These are phyloP conservation scores for Rhynchosporium secalis DNA, from an alignment of 2,329 filamentous ascomycete species.

Conservation along the genomic window DNA sequence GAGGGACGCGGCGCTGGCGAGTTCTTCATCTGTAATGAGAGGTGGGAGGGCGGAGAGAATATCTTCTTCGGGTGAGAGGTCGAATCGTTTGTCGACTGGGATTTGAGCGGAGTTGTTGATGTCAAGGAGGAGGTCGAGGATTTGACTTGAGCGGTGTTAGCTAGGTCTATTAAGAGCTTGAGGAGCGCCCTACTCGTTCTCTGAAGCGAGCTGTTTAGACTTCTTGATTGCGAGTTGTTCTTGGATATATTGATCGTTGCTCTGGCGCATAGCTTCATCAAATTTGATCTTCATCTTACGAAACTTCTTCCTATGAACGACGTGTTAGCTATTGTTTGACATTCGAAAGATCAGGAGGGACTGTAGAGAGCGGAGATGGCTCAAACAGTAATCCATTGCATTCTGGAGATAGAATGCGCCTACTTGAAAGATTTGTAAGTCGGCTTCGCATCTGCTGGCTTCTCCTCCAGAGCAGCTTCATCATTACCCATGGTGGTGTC, in stretches of 20 bases:
- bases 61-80: constrained; percentile 52
- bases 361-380: constrained; percentile 21
- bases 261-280: constrained; percentile 74
- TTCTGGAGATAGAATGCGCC: constrained; percentile 30
- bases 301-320: constrained; percentile 87
- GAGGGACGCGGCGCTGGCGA: constrained; percentile 28
- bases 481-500: constrained; percentile 24
- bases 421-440: constrained; percentile 44
- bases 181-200: constrained; percentile 76
- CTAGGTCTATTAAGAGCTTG: background rate
- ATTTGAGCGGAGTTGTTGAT: constrained; percentile 84
- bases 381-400: background rate
- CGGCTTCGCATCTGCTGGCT: constrained; percentile 33
- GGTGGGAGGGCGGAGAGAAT: constrained; percentile 31
- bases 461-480: constrained; percentile 16
- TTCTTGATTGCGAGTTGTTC: constrained; percentile 80
- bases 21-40: constrained; percentile 33
- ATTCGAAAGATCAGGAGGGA: background rate
- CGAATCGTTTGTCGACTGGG: constrained; percentile 70
- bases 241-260: constrained; percentile 77
- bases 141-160: constrained; percentile 59
- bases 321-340: constrained; percentile 26
- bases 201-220: constrained; percentile 79
- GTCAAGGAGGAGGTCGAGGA: constrained; percentile 86
- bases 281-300: constrained; percentile 83